Evolutionary conservation across 176 grass and related monocot species (phyloP), one percentile per base, ranked within the genome.

Genomic region (Oryza brachyantha): DNA sequence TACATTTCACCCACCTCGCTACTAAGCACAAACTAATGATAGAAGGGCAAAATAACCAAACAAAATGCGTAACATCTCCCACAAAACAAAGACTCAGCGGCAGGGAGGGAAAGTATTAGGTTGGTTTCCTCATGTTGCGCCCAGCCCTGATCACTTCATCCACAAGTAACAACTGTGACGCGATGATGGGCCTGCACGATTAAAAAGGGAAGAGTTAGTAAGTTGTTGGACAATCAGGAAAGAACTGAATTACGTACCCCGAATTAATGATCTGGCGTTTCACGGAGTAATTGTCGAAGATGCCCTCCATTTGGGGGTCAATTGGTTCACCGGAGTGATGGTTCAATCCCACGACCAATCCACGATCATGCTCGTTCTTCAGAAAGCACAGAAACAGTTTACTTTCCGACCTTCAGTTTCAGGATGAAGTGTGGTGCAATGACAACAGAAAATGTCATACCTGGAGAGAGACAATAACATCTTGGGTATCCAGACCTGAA

Each of bases 81-180:
- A 57, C 8, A 57, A 29, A 74, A 36, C 7, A 16, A 13, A 3
- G 31, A 38, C 55, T 64, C 17, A 8, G 52, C 40, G 43, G 10
- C 65, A 45, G 10, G 35, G 6, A 35, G 60, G 34, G 17, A 13
- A 19, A 61, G 38, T 55, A 85, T 73, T 93, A 97, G 42, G 81
- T 90, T 0, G 90, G 93, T 79, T 97, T 98, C 66, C 96, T 89
- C 96, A 98, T 98, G 87, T 98, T 98, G 19, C 92, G 90, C 12
- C 96, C 93, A 60, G 93, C 93, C 32, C 93, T 85, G 57, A 97
- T 97, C 54, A 97, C 93, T 83, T 97, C 93, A 76, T 98, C 95
- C 45, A 98, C 95, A 16, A 98, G 80, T 66, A 98, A 81, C 21
- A 98, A 82, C 52, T 98, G 96, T 7, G 96, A 99, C 9, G 96